Evolutionary conservation across 2,329 filamentous ascomycete genomes (phyloP).

Genomic region (Fusarium bactridioides): DNA sequence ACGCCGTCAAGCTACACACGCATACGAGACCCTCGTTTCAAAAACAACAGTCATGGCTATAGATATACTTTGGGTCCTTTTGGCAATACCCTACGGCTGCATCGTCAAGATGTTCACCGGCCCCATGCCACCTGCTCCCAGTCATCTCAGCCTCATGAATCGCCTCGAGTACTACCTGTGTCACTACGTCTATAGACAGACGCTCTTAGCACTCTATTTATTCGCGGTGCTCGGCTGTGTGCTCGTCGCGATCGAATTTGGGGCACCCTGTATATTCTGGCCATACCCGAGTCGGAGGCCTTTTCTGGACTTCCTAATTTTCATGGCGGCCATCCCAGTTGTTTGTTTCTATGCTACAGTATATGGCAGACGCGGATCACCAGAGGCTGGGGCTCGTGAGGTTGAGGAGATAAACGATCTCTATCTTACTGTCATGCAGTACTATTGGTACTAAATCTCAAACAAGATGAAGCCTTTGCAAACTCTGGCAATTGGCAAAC

Average conservation of each 20-base stretch:
- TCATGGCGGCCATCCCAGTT: rapidly evolving
- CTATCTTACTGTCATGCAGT: not conserved
- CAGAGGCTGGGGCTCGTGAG: not conserved
- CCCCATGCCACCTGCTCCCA: not conserved
- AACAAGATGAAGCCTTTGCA: not conserved
- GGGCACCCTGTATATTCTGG: not conserved
- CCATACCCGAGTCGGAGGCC: rapidly evolving
- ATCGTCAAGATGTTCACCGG: not conserved
- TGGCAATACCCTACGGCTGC: not conserved
- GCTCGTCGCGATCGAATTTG: rapidly evolving
- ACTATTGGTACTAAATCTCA: not conserved
- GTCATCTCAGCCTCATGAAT: not conserved
- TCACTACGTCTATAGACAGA: not conserved
- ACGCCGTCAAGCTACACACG: not conserved
- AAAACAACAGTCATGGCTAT: not conserved
- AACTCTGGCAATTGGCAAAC: not conserved
- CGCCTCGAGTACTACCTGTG: not conserved
- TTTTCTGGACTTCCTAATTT: not conserved
- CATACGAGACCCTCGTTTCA: not conserved
- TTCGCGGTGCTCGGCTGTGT: rapidly evolving
- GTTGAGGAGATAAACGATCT: not conserved
- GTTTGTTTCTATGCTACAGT: not conserved
- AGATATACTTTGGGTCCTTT: not conserved
- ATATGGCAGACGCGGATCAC: not conserved
- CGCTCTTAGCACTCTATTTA: rapidly evolving